These are phyloP conservation scores for Fusarium setosum DNA, from an alignment of 2,329 filamentous ascomycete species.

Conservation along the genomic window DNA sequence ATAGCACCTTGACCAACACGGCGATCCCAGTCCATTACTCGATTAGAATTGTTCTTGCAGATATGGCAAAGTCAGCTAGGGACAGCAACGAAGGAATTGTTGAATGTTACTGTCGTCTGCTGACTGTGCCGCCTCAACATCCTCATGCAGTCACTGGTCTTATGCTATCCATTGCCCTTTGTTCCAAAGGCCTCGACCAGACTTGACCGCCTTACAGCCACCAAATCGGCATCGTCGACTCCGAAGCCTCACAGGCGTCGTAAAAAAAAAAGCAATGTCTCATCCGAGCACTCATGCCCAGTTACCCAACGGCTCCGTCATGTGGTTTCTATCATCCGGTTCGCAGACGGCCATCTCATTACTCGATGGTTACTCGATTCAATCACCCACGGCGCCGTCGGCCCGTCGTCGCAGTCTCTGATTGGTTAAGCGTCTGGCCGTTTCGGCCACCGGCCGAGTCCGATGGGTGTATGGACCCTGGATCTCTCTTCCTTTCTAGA, in stretches of 20 bases:
- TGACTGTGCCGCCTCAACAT: slow-evolving; percentile 8
- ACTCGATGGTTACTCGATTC: slow-evolving; percentile 60
- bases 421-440: slow-evolving; percentile 35
- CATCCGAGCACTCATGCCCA: slow-evolving; percentile 7
- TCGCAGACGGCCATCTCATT: slow-evolving; percentile 39
- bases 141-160: not conserved
- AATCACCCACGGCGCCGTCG: slow-evolving; percentile 48
- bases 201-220: not conserved
- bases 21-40: slow-evolving; percentile 22
- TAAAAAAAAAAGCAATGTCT: not conserved
- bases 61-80: not conserved
- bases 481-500: not conserved
- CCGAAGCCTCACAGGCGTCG: slow-evolving; percentile 9
- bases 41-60: slow-evolving; percentile 23
- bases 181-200: not conserved
- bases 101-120: not conserved
- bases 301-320: not conserved
- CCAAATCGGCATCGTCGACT: not conserved
- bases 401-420: slow-evolving; percentile 22
- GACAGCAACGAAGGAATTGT: not conserved
- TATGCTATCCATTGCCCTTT: not conserved
- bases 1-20: not conserved
- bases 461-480: slow-evolving; percentile 37
- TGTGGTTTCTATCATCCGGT: not conserved
- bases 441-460: slow-evolving; percentile 41